Evolutionary conservation across 306 rosid species (phyloP), one percentile per base, ranked within the genome.

Genomic region (Mucuna pruriens): DNA sequence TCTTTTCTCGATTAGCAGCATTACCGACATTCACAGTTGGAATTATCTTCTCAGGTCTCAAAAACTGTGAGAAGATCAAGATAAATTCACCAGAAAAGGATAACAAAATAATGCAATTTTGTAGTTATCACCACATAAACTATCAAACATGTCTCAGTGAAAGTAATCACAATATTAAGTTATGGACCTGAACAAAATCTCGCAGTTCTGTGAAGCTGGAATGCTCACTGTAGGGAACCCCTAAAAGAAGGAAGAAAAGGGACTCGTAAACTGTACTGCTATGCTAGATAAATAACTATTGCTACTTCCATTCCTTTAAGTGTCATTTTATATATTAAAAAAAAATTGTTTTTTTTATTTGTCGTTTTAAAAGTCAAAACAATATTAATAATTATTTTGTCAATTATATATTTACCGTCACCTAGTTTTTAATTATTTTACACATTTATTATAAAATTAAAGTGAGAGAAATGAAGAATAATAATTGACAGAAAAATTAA

Each of bases 181-280:
- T 66, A 38, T 31, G 26, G 72, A 88, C 91, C 91, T 88, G 84
- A 78, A 88, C 87, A 88, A 88, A 88, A 64, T 85, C 89, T 65
- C 15, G 86, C 78, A 88, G 76, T 74, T 88, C 91, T 22, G 83
- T 80, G 82, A 85, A 88, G 87, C 91, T 88, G 83, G 91, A 88
- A 62, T 88, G 91, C 87, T 88, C 91, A 70, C 91, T 88, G 74
- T 88, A 88, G 68, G 91, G 91, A 88, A 88, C 91, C 62, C 91
- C 91, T 88, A 4, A 22, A 65, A 86, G 23, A 63, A 67, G 13
- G 38, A 42, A 71, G 65, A 85, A 82, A 81, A 16, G 16, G 20
- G 57, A 67, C 15, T 87, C 5, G 1, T 79, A 66, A 76, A 55
- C 66, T 62, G 52, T 52, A 40, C 15, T 49, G 58, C 36, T 48